These are phyloP conservation scores for Botrytis tulipae DNA, from an alignment of 2,329 filamentous ascomycete genomes.

Conservation along the genomic window DNA sequence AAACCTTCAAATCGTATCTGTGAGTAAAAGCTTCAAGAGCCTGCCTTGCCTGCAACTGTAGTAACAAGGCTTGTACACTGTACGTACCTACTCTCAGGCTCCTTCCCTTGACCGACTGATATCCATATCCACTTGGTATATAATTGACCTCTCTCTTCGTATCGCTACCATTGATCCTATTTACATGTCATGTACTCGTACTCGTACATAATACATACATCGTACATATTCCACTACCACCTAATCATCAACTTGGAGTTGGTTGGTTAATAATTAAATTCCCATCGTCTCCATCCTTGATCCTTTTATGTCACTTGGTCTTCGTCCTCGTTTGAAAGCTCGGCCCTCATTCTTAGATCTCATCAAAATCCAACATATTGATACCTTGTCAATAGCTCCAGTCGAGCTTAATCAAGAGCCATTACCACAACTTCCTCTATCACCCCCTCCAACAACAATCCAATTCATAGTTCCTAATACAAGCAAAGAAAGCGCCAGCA, in stretches of 20 bases:
- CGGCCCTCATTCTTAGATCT: constrained; percentile 63
- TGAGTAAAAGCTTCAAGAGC: background rate
- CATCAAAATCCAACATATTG: constrained; percentile 50
- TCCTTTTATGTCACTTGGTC: constrained; percentile 38
- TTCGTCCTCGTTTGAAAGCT: constrained; percentile 54
- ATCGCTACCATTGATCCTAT: background rate
- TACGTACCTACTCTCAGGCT: background rate
- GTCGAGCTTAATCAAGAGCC: constrained; percentile 38
- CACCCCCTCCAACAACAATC: constrained; percentile 36
- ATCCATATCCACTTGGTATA: background rate
- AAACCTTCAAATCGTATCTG: background rate
- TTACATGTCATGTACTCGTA: background rate
- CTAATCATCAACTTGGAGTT: background rate
- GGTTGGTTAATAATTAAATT: background rate
- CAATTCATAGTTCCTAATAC: constrained; percentile 24
- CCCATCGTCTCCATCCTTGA: constrained; percentile 4
- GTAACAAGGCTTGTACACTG: background rate
- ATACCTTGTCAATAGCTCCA: constrained; percentile 40
- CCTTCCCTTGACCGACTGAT: constrained; percentile 2
- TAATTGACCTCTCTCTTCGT: background rate
- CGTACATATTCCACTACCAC: background rate
- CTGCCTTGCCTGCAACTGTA: background rate
- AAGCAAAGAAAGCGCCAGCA: constrained; percentile 36
- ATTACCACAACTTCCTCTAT: constrained; percentile 45
- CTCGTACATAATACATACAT: background rate